These are phyloP conservation scores for Mycena maculata DNA, from an alignment of 768 basidiomycete species.

Conservation along the genomic window DNA sequence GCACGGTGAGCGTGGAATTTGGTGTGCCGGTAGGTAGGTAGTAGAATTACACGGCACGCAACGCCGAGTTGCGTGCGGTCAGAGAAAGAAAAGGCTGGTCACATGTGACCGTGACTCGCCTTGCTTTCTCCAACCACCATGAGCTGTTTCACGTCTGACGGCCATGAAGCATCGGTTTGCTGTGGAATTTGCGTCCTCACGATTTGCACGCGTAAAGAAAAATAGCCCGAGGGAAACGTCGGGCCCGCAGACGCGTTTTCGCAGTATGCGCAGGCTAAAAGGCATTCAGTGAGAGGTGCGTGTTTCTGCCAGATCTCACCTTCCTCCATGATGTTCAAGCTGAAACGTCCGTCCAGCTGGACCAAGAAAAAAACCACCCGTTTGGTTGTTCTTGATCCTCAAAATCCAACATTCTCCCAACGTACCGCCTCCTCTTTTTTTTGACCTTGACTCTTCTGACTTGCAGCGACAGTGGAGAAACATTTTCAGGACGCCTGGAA, in stretches of 20 bases:
- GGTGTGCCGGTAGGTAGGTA: no score
- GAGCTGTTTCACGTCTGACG: constrained; percentile 2
- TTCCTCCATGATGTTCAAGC: constrained; percentile 20
- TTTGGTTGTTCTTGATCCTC: constrained; percentile 27
- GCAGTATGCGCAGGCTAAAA: constrained; percentile 29
- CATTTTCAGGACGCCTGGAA: constrained; percentile 66
- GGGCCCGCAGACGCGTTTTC: constrained; percentile 24
- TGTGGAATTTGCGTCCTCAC: constrained; percentile 13
- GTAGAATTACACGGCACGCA: no score
- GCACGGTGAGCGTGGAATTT: not conserved
- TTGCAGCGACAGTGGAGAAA: constrained; percentile 54
- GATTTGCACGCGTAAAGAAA: constrained; percentile 15
- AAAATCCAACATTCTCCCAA: constrained; percentile 24
- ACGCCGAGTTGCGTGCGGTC: no score
- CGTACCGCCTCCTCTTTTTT: constrained; percentile 1
- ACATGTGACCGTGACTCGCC: constrained; percentile 1
- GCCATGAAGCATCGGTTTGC: not conserved
- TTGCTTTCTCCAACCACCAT: not conserved
- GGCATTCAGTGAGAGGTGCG: constrained; percentile 11
- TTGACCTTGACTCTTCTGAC: not conserved
- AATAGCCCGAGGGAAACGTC: constrained; percentile 5
- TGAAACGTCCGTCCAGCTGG: constrained; percentile 18
- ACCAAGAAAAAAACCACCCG: constrained; percentile 23
- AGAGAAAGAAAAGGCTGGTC: not conserved
- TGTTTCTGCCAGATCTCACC: constrained; percentile 5